phyloP scores from a whole-genome alignment of 2,329 filamentous ascomycete species.

The Domatiomyces catenatus region DNA sequence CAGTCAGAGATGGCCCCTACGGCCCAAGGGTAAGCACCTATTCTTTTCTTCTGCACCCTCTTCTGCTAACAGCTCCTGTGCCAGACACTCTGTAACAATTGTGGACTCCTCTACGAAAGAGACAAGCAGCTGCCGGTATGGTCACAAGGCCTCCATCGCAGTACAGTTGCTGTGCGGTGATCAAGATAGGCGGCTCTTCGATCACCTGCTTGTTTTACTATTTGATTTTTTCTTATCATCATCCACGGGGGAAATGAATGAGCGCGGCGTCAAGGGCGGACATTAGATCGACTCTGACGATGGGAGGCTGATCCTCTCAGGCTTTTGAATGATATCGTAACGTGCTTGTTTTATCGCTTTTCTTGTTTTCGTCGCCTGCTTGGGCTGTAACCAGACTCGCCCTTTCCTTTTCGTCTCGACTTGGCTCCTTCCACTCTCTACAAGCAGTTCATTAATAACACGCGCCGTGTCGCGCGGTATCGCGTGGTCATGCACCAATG shows the following conservation, averaged over 20 bases:
- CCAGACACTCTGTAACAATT: conserved; percentile 82
- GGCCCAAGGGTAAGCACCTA: conserved; percentile 56
- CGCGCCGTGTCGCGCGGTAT: not conserved
- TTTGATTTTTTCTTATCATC: not conserved
- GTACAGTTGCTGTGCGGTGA: conserved; percentile 26
- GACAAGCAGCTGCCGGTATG: conserved; percentile 69
- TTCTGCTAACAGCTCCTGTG: conserved; percentile 7
- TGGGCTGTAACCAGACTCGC: not conserved
- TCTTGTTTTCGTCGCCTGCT: too few relatives aligned
- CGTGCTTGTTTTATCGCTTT: too few relatives aligned
- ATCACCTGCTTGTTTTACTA: not conserved
- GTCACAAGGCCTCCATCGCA: conserved; percentile 53
- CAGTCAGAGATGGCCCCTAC: conserved; percentile 75
- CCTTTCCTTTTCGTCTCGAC: not conserved
- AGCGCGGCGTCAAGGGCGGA: not conserved
- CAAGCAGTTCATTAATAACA: not conserved
- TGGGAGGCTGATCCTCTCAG: not conserved
- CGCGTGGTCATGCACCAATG: not conserved
- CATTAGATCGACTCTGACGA: not conserved
- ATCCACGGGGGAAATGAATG: not conserved
- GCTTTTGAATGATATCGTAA: not conserved
- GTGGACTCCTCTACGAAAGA: conserved; percentile 74
- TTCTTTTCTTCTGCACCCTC: conserved; percentile 9
- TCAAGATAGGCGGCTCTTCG: conserved; percentile 4
- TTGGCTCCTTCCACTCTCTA: not conserved